Evolutionary conservation across 2,329 filamentous ascomycete species (phyloP).

Genomic region (Cryphonectria japonica): DNA sequence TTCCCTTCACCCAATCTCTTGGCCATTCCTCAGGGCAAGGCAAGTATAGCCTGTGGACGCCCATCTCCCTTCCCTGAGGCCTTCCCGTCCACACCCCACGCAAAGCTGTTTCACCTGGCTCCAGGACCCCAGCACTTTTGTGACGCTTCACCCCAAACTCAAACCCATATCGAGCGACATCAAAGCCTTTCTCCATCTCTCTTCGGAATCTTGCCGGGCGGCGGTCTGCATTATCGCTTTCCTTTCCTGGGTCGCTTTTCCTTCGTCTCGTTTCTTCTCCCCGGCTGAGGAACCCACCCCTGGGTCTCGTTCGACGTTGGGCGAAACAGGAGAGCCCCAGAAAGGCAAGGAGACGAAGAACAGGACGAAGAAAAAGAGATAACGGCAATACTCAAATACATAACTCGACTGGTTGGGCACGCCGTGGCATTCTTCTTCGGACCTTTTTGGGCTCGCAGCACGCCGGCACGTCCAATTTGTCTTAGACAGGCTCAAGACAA

Average conservation of each 20-base stretch:
- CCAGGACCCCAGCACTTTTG: slow-evolving; percentile 4
- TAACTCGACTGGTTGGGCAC: neutral
- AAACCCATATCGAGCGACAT: neutral
- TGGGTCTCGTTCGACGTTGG: neutral
- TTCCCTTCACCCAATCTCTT: neutral
- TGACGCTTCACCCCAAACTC: slow-evolving; percentile 10
- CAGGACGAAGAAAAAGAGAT: neutral
- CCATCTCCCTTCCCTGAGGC: neutral
- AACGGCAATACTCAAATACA: neutral
- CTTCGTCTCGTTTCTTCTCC: neutral
- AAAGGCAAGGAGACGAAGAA: neutral
- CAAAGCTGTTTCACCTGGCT: slow-evolving; percentile 6
- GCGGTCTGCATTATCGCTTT: neutral
- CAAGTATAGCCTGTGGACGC: neutral
- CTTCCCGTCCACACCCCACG: neutral
- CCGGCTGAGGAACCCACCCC: neutral
- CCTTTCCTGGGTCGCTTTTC: neutral
- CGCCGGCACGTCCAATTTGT: slow-evolving; percentile 19
- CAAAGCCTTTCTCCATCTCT: neutral
- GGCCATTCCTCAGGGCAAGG: neutral
- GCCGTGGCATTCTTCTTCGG: neutral
- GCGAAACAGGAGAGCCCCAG: neutral
- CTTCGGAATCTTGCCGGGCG: neutral
- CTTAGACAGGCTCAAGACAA: slow-evolving; percentile 20
- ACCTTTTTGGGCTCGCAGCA: neutral